Base-by-base conservation (phyloP, 1,284 basidiomycete genomes). In the Lentinula novae-zelandiae region DNA sequence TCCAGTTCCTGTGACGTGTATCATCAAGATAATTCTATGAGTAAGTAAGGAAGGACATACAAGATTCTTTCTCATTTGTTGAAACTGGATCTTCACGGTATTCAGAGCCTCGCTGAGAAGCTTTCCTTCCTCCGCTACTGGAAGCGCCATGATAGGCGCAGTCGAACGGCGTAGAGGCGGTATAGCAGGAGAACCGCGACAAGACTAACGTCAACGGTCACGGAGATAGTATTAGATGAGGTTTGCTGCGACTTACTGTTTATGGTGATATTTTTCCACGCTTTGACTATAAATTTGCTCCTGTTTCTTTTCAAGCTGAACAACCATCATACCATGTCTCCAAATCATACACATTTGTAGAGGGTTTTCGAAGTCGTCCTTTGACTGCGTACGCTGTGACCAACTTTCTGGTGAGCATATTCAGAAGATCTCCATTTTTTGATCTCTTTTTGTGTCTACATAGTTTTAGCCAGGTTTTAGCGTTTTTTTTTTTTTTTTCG, bases 11-110 rank as follows among this genome's bases (percentile, higher is more conserved):
- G 68, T 39, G 17, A 12, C 44, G 20, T n/a, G 39, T n/a, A 7
- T 22, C 34, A 39, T 60, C 13, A 40, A 42, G 22, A 12, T 4
- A 54, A 49, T 50, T 54, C 44, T 10, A 52, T 39, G 53, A 46
- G 53, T 51, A 53, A 38, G n/a, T 9, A 17, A 40, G 57, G 52
- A 49, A 48, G 22, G 58, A 80, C 89, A 69, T 72, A 93, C 94
- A 64, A 97, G 83, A 75, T 95, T 90, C 70, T 93, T 81, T 78
- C 93, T 93, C 89, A 97, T 95, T 77, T 95, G 93, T 66, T 92
- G 89, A 53, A 93, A 90, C 76, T 96, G 93, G 42, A 95, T 87
- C 81, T 96, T 96, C 74, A 96, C 92, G 50, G 89, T 92, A 71
- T 83, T 87, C 52, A 93, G 78, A 34, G 90, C 90, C 74, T 93